These are phyloP conservation scores for Tripidium arundinaceum DNA, from an alignment of 202 grass and related monocot genomes.

Conservation along the genomic window DNA sequence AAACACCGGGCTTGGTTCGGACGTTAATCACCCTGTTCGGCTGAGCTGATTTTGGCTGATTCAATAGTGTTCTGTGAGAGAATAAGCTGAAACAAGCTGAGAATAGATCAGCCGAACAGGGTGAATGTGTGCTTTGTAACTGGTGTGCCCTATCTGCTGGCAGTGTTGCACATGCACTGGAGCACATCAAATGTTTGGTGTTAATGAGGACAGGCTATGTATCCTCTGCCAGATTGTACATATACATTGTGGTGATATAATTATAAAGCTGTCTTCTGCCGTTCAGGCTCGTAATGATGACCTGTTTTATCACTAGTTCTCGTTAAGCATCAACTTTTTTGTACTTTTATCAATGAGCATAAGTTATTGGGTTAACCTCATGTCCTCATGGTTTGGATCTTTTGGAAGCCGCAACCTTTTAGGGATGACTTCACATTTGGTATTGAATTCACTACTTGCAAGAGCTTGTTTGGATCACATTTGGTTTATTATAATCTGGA, in stretches of 20 bases:
- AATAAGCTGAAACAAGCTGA: no score
- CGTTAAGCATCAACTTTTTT: background rate
- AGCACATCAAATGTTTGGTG: constrained; percentile 20
- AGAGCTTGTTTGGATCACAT: background rate
- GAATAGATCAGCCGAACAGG: no score
- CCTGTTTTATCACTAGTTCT: background rate
- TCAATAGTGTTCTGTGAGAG: no score
- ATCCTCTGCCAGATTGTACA: constrained; percentile 40
- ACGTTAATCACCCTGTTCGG: no score
- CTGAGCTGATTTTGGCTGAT: no score
- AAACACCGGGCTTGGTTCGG: constrained; percentile 26
- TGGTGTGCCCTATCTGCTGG: constrained; percentile 15
- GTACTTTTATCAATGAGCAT: background rate
- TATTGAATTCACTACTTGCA: background rate
- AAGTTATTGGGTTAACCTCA: background rate
- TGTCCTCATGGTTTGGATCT: background rate
- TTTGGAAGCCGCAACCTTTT: background rate
- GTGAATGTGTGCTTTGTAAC: constrained; percentile 17
- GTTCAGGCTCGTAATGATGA: background rate
- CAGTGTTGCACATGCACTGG: constrained; percentile 22
- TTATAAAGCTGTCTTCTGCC: background rate
- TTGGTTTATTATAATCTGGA: background rate
- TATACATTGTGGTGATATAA: constrained; percentile 24
- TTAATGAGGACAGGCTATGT: constrained; percentile 33
- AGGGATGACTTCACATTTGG: background rate